Base-by-base conservation (phyloP, 345 rosid species). In the Clarkia xantiana region DNA sequence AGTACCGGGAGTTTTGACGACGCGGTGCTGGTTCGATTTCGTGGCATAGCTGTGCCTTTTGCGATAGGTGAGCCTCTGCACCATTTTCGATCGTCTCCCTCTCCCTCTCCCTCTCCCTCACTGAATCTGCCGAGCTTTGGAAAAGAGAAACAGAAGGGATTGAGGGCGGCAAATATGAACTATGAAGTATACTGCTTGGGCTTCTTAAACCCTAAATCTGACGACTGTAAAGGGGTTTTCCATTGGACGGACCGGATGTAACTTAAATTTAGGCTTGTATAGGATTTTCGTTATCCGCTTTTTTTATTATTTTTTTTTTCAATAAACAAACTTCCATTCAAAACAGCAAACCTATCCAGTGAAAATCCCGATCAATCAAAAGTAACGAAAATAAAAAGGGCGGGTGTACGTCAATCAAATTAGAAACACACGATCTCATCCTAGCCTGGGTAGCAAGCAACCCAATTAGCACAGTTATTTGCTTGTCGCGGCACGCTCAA, bases 1-100 rank as follows among this genome's bases (percentile, higher is more conserved):
- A 17, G 51, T 59, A 59, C 62, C 62, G 34, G 62, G 64, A 29
- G 64, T 60, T 53, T 60, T 60, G 47, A 60, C 64, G 58, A 60
- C 64, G 40, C 64, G 17, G 64, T 56, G 60, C 45, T 56, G 60
- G 44, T 56, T 56, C 52, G 60, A 56, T 45, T 17, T 56, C 38
- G 60, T 60, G 58, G 64, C 64, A 47, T 60, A 53, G 64, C 64
- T 60, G 64, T 60, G 64, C 52, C 64, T 52, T 53, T 40, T 60
- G 56, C 64, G 19, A 23, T 60, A 60, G 11, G 64, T 60, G 16
- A 59, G 62, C 42, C 56, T 46, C 55, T 59, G 62, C 49, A 59
- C 62, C 62, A 59, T 59, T 44, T 14, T 52, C 51, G 44, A 19
- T n/a, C 46, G 11, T 10, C 14, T 22, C 12, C 3, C 6, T 41